Evolutionary conservation across 768 basidiomycete species (phyloP).

Genomic region (Hysterangium stoloniferum): DNA sequence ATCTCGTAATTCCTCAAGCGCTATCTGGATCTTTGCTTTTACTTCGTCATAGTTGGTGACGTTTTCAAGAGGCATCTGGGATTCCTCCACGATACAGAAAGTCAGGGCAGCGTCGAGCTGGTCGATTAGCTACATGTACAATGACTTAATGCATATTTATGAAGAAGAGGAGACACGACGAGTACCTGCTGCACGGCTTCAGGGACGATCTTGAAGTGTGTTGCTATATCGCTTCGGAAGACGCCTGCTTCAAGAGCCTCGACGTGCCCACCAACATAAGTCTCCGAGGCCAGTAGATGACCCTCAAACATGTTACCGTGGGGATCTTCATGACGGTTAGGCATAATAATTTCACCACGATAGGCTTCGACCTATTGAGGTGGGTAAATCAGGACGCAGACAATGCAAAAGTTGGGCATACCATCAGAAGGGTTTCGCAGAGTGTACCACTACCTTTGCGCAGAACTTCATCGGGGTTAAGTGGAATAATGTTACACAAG

Average conservation of each 20-base stretch:
- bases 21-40: constrained; percentile 64
- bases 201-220: constrained; percentile 93
- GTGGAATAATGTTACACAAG: constrained; percentile 96
- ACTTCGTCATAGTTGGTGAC: constrained; percentile 96
- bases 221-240: constrained; percentile 90
- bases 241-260: constrained; percentile 98
- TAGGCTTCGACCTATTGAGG: constrained; percentile 86
- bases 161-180: neutral
- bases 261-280: constrained; percentile 98
- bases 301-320: constrained; percentile 92
- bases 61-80: constrained; percentile 63
- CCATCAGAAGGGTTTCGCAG: constrained; percentile 97
- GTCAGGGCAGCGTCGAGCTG: constrained; percentile 87
- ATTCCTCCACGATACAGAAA: constrained; percentile 86
- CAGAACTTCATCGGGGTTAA: constrained; percentile 93
- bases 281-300: constrained; percentile 93
- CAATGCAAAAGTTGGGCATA: constrained; percentile 29
- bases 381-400: constrained; percentile 1
- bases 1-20: constrained; percentile 86
- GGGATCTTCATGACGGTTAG: constrained; percentile 90
- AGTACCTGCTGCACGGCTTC: constrained; percentile 73
- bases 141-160: neutral
- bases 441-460: constrained; percentile 94
- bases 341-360: constrained; percentile 90
- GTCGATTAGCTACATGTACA: constrained; percentile 63